These are phyloP conservation scores for Lichenothelia convexa DNA, from an alignment of 495 filamentous ascomycete species.

Conservation along the genomic window DNA sequence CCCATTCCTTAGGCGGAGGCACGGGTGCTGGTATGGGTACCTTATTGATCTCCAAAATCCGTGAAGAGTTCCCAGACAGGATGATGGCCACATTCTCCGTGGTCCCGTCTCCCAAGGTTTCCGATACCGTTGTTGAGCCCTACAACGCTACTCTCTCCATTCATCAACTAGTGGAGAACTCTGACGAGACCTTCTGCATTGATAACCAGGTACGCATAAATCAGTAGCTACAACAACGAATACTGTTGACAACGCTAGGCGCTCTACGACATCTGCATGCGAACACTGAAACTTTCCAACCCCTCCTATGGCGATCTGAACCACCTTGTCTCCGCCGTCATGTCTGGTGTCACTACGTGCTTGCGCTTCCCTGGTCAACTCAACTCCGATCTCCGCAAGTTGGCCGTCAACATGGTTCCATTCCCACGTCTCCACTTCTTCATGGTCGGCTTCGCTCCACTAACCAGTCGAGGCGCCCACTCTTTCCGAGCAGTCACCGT, in stretches of 20 bases:
- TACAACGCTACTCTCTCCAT: conserved; percentile 99
- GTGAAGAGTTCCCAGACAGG: conserved; percentile 99
- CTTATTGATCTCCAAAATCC: conserved; percentile 99
- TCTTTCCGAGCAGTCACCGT: conserved; percentile 95
- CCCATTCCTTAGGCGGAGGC: conserved; percentile 99
- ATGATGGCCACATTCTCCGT: conserved; percentile 99
- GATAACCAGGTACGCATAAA: conserved; percentile 68
- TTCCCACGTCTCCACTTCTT: conserved; percentile 99
- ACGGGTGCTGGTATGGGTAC: conserved; percentile 99
- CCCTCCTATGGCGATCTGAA: conserved; percentile 98
- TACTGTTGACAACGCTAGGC: conserved; percentile 30
- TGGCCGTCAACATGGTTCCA: conserved; percentile 99
- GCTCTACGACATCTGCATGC: conserved; percentile 99
- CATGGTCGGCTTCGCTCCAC: conserved; percentile 99
- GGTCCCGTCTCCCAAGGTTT: conserved; percentile 98
- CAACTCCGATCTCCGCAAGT: conserved; percentile 98
- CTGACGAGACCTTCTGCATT: conserved; percentile 99
- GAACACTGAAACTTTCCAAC: conserved; percentile 94
- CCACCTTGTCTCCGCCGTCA: conserved; percentile 98
- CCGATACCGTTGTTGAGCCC: conserved; percentile 98
- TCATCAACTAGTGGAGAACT: conserved; percentile 99
- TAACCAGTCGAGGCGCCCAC: conserved; percentile 87
- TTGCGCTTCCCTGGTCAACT: conserved; percentile 98
- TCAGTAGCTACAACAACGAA: background rate
- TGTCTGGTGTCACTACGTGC: conserved; percentile 98